Evolutionary conservation across 768 basidiomycete species (phyloP).

Genomic region (Flagelloscypha sp.): DNA sequence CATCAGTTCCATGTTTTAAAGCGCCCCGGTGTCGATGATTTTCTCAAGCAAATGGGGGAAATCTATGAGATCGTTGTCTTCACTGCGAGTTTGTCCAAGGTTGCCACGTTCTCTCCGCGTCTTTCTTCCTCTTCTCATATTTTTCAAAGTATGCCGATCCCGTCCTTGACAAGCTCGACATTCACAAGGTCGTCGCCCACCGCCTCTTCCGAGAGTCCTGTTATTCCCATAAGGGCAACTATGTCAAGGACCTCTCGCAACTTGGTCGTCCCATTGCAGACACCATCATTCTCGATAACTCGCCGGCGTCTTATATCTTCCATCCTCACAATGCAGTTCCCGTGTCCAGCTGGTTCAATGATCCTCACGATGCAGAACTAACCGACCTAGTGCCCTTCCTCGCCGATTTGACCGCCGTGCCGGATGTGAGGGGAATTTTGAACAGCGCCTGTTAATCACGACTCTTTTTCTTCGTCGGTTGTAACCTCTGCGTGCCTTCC

Average conservation of each 20-base stretch:
- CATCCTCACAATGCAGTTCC: conserved; percentile 77
- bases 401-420: conserved; percentile 49
- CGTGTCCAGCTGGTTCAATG: conserved; percentile 74
- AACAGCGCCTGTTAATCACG: conserved; percentile 28
- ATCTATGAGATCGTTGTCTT: conserved; percentile 98
- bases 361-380: conserved; percentile 67
- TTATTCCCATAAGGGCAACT: conserved; percentile 98
- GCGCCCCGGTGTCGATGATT: conserved; percentile 95
- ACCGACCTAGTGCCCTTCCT: conserved; percentile 65
- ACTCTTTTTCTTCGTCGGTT: neutral
- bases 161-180: conserved; percentile 93
- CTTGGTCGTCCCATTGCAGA: conserved; percentile 61
- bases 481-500: neutral
- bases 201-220: conserved; percentile 96
- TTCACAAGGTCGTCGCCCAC: conserved; percentile 87
- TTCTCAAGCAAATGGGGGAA: conserved; percentile 97
- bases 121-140: conserved; percentile 21
- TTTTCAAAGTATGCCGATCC: conserved; percentile 89
- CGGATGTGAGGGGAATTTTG: conserved; percentile 57
- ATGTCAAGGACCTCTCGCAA: conserved; percentile 73
- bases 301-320: conserved; percentile 72
- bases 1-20: conserved; percentile 99
- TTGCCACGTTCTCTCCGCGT: conserved; percentile 24
- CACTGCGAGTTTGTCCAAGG: conserved; percentile 96
- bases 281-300: conserved; percentile 73